Conservation (phyloP, 1,139 yeast species). For the Taphrina deformans region DNA sequence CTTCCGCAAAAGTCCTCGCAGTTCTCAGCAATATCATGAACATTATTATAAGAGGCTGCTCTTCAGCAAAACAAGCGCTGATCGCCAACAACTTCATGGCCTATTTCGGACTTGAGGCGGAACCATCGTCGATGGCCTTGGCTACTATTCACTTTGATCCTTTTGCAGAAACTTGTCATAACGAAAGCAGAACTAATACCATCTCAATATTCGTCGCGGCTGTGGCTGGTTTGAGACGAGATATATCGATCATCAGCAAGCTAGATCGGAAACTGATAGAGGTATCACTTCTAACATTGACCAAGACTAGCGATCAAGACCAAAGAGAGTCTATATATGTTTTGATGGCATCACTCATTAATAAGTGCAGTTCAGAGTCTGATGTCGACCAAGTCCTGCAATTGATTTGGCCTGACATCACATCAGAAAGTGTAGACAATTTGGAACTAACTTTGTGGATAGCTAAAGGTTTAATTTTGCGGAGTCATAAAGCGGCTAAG, state of each 20-base stretch:
- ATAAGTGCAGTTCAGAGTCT: conserved; percentile 45
- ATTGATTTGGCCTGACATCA: not conserved
- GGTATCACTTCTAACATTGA: not conserved
- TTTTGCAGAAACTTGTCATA: not conserved
- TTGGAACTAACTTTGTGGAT: conserved; percentile 65
- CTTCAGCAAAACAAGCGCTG: conserved; percentile 37
- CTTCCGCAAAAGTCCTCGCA: conserved; percentile 23
- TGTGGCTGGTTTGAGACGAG: conserved; percentile 36
- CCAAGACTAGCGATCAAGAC: conserved; percentile 37
- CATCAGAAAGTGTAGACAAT: not conserved
- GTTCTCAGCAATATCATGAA: conserved; percentile 36
- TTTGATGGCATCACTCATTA: conserved; percentile 53
- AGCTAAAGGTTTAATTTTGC: conserved; percentile 66
- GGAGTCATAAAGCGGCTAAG: conserved; percentile 55
- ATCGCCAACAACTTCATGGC: conserved; percentile 35
- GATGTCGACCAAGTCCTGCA: conserved; percentile 4
- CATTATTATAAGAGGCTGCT: conserved; percentile 34
- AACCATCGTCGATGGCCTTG: not conserved
- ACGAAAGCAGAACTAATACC: not conserved
- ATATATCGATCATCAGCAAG: conserved; percentile 6
- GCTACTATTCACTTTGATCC: conserved; percentile 1
- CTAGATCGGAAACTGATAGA: conserved; percentile 9
- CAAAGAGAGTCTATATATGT: conserved; percentile 60
- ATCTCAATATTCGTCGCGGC: conserved; percentile 36
- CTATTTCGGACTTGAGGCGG: not conserved